A percentile compares a stretch with the other conserved stretches of the same genome.
Evolutionary conservation across 768 basidiomycete genomes (phyloP).

Genomic region (Mycena haematopus): DNA sequence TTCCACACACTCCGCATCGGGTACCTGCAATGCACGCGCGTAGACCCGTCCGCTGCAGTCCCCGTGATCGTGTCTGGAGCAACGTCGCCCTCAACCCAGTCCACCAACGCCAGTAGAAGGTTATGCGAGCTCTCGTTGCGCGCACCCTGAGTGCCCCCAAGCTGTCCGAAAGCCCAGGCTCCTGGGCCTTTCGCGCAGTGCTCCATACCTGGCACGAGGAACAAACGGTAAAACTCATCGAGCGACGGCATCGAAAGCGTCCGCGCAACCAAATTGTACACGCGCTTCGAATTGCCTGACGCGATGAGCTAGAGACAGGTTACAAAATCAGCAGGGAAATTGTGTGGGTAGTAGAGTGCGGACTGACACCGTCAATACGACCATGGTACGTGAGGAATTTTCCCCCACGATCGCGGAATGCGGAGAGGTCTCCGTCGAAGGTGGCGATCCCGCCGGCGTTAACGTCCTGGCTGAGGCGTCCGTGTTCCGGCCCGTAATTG

Average conservation of each 20-base stretch:
- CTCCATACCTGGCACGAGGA: conserved; percentile 36
- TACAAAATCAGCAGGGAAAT: neutral
- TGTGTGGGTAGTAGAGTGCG: too few relatives aligned
- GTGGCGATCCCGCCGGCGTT: conserved; percentile 25
- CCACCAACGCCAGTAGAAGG: neutral
- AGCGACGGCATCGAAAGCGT: conserved; percentile 24
- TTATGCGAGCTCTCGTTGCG: neutral
- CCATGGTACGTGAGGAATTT: conserved; percentile 37
- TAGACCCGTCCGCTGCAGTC: conserved; percentile 1
- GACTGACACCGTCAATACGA: conserved; percentile 14
- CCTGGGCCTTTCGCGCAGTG: conserved; percentile 34
- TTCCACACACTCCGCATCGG: conserved; percentile 7
- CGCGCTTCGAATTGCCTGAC: conserved; percentile 31
- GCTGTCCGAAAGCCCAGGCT: conserved; percentile 27
- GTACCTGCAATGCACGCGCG: conserved; percentile 4
- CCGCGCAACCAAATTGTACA: conserved; percentile 30
- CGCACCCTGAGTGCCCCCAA: neutral
- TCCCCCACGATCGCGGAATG: conserved; percentile 33
- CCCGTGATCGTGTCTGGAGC: conserved; percentile 6
- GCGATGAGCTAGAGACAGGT: conserved; percentile 30
- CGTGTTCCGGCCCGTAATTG: conserved; percentile 16
- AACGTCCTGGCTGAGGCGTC: conserved; percentile 11
- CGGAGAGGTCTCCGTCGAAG: conserved; percentile 29
- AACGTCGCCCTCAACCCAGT: conserved; percentile 8
- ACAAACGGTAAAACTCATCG: conserved; percentile 36